Conservation (phyloP, 2,329 filamentous ascomycete species). For the Fusarium buharicum region DNA sequence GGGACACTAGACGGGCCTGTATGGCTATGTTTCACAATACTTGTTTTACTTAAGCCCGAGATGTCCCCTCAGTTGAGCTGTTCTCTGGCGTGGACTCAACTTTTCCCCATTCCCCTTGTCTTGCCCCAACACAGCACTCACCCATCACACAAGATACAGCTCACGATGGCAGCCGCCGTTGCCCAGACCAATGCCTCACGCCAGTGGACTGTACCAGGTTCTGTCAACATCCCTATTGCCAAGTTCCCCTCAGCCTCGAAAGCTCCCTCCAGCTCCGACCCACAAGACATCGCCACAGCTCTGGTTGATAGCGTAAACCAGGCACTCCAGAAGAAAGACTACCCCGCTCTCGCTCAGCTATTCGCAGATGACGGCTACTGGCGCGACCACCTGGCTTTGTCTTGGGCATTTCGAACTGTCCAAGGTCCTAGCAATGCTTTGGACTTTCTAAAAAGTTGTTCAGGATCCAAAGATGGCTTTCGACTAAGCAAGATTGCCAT, state of each 20-base stretch:
- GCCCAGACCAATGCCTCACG: constrained; percentile 43
- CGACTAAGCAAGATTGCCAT: constrained; percentile 57
- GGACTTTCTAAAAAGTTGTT: constrained; percentile 51
- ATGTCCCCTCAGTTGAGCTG: not conserved
- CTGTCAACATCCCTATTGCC: constrained; percentile 62
- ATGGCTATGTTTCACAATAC: not conserved
- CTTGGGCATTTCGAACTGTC: constrained; percentile 66
- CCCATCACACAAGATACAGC: not conserved
- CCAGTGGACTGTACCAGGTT: constrained; percentile 57
- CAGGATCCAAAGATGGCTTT: constrained; percentile 51
- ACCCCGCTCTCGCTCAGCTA: constrained; percentile 45
- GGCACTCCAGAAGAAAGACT: constrained; percentile 51
- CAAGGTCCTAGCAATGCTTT: constrained; percentile 55
- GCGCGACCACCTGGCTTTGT: constrained; percentile 67
- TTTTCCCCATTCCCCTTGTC: not conserved
- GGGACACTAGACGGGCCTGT: not conserved
- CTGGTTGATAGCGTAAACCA: constrained; percentile 56
- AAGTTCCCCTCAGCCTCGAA: constrained; percentile 52
- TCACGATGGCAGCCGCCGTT: constrained; percentile 37
- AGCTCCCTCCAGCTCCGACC: constrained; percentile 47
- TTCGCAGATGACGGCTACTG: constrained; percentile 60
- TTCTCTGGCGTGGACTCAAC: constrained; percentile 8
- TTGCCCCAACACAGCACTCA: not conserved
- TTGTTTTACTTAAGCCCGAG: constrained; percentile 4
- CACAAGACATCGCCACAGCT: constrained; percentile 51